Base-by-base conservation (phyloP, 805 yeast genomes). In the Monosporozyma siamensis region DNA sequence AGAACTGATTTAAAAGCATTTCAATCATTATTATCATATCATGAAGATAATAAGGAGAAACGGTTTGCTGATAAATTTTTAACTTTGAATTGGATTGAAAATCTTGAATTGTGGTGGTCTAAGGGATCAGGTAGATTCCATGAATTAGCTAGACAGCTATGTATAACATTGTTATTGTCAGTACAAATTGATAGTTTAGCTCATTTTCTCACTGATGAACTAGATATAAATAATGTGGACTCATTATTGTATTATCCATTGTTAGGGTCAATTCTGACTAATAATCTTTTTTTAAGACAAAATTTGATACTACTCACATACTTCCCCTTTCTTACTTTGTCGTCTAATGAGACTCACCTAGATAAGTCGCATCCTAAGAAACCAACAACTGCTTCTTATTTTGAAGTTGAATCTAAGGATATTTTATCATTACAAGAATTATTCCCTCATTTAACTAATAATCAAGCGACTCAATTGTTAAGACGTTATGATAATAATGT, bases 401-500 rank as follows among this genome's bases (percentile, higher is more conserved):
- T 29, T 1, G 29, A 44, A n/a, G 39, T 46, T 4, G 39, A 34
- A 24, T 60, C 64, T 25, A 64, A 59, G 3, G 65, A 70, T 35
- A 65, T 81, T 2, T 54, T 59, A 14, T 63, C 64, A 21, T 51
- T 73, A 34, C 44, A 57, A n/a, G 85, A 79, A 25, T 56, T 88
- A 47, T 84, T 87, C 56, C 95, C 95, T 0, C 72, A 72, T 31
- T 56, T 86, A 27, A 63, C 74, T 0, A 53, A 58, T 3, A 59
- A 65, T 1, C 71, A 76, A 54, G 72, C 80, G 0, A 63, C 61
- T n/a, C 64, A 66, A 2, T 51, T 85, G 2, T 59, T 86, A 11
- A 54, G 61, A 20, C 65, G 71, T 26, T 63, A 77, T 50, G 66
- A 70, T 34, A 63, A 71, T 34, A 66, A 75, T 42, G 75, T 80